Base-by-base conservation (phyloP, 257 asterid genomes). In the Jacaranda copaia region DNA sequence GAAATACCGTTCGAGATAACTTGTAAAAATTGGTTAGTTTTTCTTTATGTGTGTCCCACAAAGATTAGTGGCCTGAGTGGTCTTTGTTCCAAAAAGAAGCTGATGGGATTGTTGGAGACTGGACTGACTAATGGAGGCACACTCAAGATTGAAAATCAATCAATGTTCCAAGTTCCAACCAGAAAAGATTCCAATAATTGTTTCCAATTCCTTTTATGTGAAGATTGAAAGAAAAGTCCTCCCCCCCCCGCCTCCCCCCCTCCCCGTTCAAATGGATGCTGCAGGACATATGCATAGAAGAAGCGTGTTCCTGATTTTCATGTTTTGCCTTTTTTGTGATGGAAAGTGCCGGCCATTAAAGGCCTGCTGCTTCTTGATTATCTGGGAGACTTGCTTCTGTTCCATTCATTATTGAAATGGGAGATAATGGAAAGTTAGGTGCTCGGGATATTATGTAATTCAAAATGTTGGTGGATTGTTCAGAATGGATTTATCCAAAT, bases 271-370 rank as follows among this genome's bases (percentile, higher is more conserved):
- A 6, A 51, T 1, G n/a, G n/a, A 48, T 11, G 55, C 55, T 11
- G 55, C 55, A 48, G 55, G 15, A 18, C 0, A 8, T 57, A 25
- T 2, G 2, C 32, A 76, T 9, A 32, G 55, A 46, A 56, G 46
- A 46, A 56, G 46, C 49, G 60, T 42, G 15, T 3, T 51, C 5
- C 59, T 52, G 62, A 42, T 73, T 68, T 78, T 52, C 5, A 25
- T 71, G 82, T 64, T 64, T 72, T 12, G 74, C 82, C 74, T 51
- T 72, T 78, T 71, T 25, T 12, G 69, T 52, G 61, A 71, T 13
- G 63, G 68, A 32, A 39, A 12, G 43, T 78, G 82, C 82, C 73
- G 67, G 40, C 68, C 81, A 62, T 73, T 57, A 15, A 19, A 5
- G 15, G 38, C 35, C 7, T 4, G 14, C 36, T 64, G 61, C 36